Conservation (phyloP, 768 basidiomycete species). For the Termitomyces sp. region DNA sequence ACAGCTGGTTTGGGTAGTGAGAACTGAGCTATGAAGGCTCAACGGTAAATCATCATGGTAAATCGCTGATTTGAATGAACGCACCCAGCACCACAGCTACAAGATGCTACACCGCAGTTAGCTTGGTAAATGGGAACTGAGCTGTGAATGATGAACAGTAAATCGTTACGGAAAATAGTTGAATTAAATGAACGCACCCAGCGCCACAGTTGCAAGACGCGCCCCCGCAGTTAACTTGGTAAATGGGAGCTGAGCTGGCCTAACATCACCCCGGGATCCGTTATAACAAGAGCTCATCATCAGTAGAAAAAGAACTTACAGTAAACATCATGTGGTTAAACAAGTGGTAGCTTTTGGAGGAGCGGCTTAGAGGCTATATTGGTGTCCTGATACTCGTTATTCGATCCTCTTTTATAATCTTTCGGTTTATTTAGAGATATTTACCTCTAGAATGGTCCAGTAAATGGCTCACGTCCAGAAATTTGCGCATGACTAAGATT, state of each 20-base stretch:
- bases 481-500: background rate
- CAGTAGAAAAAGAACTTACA: background rate
- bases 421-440: background rate
- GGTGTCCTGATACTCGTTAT: background rate
- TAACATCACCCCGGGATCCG: constrained; percentile 9
- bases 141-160: no score
- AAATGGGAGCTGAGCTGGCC: constrained; percentile 34
- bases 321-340: background rate
- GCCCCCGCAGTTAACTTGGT: constrained; percentile 43
- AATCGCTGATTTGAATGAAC: no score
- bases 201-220: constrained; percentile 49
- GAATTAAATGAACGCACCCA: no score
- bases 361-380: background rate
- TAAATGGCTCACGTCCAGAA: constrained; percentile 1
- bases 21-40: no score
- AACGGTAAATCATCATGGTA: no score
- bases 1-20: constrained; percentile 43
- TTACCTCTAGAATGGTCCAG: background rate
- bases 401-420: background rate
- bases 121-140: no score
- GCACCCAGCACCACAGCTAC: no score
- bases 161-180: background rate
- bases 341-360: background rate
- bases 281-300: background rate
- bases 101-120: no score